Percentiles rank a stretch among this genome's conserved stretches.
phyloP scores from a whole-genome alignment of 2,329 filamentous ascomycete species.

The Daldinia eschscholtzii region DNA sequence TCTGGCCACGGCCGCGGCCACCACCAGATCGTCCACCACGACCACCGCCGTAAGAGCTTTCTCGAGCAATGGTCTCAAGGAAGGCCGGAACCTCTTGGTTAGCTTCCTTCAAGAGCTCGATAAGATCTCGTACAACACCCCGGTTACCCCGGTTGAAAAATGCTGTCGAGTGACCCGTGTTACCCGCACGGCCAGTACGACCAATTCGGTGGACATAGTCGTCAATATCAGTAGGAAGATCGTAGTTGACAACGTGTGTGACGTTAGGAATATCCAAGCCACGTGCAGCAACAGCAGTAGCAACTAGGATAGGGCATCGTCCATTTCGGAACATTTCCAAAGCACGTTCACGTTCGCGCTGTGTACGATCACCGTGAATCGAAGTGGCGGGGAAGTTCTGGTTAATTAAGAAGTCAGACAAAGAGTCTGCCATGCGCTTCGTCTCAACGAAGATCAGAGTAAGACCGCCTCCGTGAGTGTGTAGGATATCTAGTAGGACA shows the following conservation, averaged over 20 bases:
- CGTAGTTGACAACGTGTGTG: slow-evolving; percentile 98
- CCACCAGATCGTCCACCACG: slow-evolving; percentile 73
- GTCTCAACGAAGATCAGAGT: slow-evolving; percentile 99
- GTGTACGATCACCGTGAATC: slow-evolving; percentile 97
- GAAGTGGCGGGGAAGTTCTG: slow-evolving; percentile 98
- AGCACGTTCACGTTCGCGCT: slow-evolving; percentile 98
- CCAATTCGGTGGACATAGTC: slow-evolving; percentile 99
- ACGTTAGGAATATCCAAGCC: slow-evolving; percentile 96
- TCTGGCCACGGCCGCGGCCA: slow-evolving; percentile 78
- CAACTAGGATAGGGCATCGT: slow-evolving; percentile 95
- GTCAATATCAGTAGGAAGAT: slow-evolving; percentile 98
- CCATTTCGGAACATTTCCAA: slow-evolving; percentile 97
- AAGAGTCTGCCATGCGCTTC: slow-evolving; percentile 98
- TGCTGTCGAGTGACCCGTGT: slow-evolving; percentile 97
- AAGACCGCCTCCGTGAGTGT: slow-evolving; percentile 89
- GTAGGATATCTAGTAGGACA: slow-evolving; percentile 94
- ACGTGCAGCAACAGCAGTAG: slow-evolving; percentile 93
- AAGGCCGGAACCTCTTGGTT: slow-evolving; percentile 96
- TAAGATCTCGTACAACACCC: slow-evolving; percentile 93
- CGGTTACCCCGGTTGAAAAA: slow-evolving; percentile 99
- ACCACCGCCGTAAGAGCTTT: slow-evolving; percentile 82
- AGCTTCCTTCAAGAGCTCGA: slow-evolving; percentile 98
- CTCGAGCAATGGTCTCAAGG: slow-evolving; percentile 96
- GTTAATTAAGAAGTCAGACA: slow-evolving; percentile 98
- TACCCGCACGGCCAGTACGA: slow-evolving; percentile 99